These are phyloP conservation scores for Fusarium tanahbumbuense DNA, from an alignment of 2,329 filamentous ascomycete genomes.

Conservation along the genomic window DNA sequence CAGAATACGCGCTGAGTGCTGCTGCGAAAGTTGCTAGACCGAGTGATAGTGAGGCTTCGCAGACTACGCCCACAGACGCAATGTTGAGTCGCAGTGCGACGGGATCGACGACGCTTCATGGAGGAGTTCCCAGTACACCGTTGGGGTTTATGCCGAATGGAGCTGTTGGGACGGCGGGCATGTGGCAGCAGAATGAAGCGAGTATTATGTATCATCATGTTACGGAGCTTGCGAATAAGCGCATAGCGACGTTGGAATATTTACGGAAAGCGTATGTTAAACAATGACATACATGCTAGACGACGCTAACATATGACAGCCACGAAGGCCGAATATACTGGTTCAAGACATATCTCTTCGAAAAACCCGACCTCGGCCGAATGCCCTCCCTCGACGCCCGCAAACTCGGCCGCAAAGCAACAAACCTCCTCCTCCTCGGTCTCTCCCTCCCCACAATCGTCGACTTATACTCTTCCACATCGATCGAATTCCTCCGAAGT, in stretches of 20 bases:
- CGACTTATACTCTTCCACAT: slow-evolving; percentile 83
- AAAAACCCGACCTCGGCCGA: slow-evolving; percentile 79
- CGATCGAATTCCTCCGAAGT: slow-evolving; percentile 87
- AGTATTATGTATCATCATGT: slow-evolving; percentile 71
- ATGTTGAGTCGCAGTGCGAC: slow-evolving; percentile 58
- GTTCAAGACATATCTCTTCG: slow-evolving; percentile 97
- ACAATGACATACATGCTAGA: rapidly evolving
- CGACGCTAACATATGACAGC: slow-evolving; percentile 56
- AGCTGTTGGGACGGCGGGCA: slow-evolving; percentile 35
- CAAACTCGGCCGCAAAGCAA: slow-evolving; percentile 88
- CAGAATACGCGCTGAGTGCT: slow-evolving; percentile 64
- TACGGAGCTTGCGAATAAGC: slow-evolving; percentile 87
- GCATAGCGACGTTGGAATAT: slow-evolving; percentile 94
- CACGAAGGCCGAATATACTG: slow-evolving; percentile 96
- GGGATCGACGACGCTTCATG: slow-evolving; percentile 49
- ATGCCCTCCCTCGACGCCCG: slow-evolving; percentile 88
- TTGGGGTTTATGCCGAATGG: slow-evolving; percentile 25
- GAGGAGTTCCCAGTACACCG: slow-evolving; percentile 27
- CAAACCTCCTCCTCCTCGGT: slow-evolving; percentile 92
- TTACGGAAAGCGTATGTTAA: slow-evolving; percentile 84
- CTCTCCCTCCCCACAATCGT: slow-evolving; percentile 90
- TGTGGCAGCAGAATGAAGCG: slow-evolving; percentile 59
- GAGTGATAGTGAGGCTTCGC: slow-evolving; percentile 13
- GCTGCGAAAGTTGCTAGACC: slow-evolving; percentile 57
- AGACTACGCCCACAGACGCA: slow-evolving; percentile 51